These are phyloP conservation scores for Huntiella decipiens DNA, from an alignment of 2,329 filamentous ascomycete genomes.

Conservation along the genomic window DNA sequence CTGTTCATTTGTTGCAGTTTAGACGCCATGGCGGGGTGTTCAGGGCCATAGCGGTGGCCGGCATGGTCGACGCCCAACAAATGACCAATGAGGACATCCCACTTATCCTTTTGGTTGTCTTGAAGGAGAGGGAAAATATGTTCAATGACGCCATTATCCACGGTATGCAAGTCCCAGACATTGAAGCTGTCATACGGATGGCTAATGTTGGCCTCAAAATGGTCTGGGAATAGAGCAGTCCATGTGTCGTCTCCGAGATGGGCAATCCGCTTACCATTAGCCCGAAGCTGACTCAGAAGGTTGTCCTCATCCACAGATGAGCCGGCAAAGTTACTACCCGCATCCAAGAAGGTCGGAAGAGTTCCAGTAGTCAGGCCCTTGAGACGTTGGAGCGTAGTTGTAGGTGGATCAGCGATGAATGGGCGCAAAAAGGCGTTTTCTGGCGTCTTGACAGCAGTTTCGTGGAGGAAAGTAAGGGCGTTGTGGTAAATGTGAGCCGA, in stretches of 20 bases:
- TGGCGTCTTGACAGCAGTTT: conserved; percentile 55
- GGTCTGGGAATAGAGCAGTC: conserved; percentile 81
- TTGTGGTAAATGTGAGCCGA: conserved; percentile 51
- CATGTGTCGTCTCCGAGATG: conserved; percentile 98
- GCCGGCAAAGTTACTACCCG: conserved; percentile 87
- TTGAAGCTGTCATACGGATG: conserved; percentile 92
- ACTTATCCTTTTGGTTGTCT: conserved; percentile 43
- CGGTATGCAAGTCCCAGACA: conserved; percentile 91
- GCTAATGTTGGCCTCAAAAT: conserved; percentile 76
- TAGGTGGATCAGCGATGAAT: conserved; percentile 94
- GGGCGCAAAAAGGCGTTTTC: conserved; percentile 75
- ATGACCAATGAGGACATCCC: conserved; percentile 92
- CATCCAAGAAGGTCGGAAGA: conserved; percentile 81
- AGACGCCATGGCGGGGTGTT: conserved; percentile 76
- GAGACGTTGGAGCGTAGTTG: conserved; percentile 74
- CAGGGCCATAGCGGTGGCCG: conserved; percentile 84
- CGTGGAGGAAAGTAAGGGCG: conserved; percentile 69
- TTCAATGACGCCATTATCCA: conserved; percentile 85
- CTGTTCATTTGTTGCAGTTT: conserved; percentile 85
- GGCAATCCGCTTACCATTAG: conserved; percentile 55
- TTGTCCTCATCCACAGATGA: conserved; percentile 91
- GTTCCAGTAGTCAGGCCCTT: conserved; percentile 94
- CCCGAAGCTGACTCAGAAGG: conserved; percentile 44
- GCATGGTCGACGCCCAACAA: conserved; percentile 93
- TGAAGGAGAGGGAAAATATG: conserved; percentile 73